Evolutionary conservation across 2,329 filamentous ascomycete genomes (phyloP).

Genomic region (Trichoderma harzianum): DNA sequence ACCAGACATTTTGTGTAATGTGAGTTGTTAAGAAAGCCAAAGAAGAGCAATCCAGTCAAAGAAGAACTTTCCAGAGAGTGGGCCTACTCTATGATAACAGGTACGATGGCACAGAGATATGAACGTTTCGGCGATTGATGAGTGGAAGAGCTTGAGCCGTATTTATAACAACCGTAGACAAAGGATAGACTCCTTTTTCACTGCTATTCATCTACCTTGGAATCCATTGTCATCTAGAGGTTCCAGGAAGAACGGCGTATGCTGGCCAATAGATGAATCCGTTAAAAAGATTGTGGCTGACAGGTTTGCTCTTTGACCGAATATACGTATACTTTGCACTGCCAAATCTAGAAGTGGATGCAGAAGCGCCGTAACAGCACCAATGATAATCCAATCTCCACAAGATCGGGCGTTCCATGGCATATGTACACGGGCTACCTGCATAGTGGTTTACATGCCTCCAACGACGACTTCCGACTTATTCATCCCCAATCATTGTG

Average conservation of each 20-base stretch:
- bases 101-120: not conserved
- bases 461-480: not conserved
- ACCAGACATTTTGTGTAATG: not conserved
- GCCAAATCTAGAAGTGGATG: not conserved
- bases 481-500: not conserved
- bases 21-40: not conserved
- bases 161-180: not conserved
- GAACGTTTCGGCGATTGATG: accelerated
- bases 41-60: not conserved
- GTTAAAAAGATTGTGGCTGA: not conserved
- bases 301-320: not conserved
- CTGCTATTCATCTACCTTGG: not conserved
- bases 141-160: not conserved
- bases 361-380: not conserved
- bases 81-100: not conserved
- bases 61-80: not conserved
- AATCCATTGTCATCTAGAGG: not conserved
- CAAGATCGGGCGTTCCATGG: not conserved
- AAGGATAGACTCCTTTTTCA: not conserved
- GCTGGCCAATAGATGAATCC: not conserved
- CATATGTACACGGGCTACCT: not conserved
- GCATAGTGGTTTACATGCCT: not conserved
- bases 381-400: not conserved
- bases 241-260: not conserved
- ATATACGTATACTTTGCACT: not conserved